Percentiles rank a stretch among this genome's conserved stretches.
Evolutionary conservation across 345 rosid genomes (phyloP).

Genomic region (Noccaea bulbosa): DNA sequence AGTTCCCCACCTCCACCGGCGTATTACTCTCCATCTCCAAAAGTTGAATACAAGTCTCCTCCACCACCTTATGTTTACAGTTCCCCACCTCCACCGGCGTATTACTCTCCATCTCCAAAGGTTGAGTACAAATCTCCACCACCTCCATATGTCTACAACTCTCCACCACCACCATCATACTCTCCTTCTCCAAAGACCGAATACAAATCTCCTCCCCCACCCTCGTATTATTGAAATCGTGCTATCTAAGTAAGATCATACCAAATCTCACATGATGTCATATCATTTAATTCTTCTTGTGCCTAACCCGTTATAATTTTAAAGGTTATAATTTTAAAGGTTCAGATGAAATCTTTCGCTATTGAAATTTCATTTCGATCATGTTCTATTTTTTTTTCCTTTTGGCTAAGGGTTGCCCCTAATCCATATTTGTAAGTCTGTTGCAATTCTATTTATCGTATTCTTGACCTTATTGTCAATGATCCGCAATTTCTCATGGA

Average conservation of each 20-base stretch:
- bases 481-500: background rate
- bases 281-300: background rate
- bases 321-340: background rate
- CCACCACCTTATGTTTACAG: slow-evolving; percentile 1
- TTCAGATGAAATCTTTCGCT: slow-evolving; percentile 5
- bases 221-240: background rate
- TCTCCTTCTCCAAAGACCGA: slow-evolving; percentile 6
- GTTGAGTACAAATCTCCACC: slow-evolving; percentile 8
- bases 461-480: background rate
- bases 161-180: slow-evolving; percentile 21
- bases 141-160: background rate
- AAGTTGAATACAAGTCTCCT: slow-evolving; percentile 7
- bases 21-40: slow-evolving; percentile 9
- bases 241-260: background rate
- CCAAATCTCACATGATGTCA: background rate
- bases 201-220: slow-evolving; percentile 23
- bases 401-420: background rate
- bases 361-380: slow-evolving; percentile 16
- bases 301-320: background rate
- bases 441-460: slow-evolving; percentile 8
- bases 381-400: background rate
- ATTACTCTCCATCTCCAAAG: slow-evolving; percentile 5
- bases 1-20: background rate
- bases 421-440: slow-evolving; percentile 6
- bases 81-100: slow-evolving; percentile 9